Evolutionary conservation across 352 stramenopile species (phyloP).

Genomic region (Aphanomyces astaci): DNA sequence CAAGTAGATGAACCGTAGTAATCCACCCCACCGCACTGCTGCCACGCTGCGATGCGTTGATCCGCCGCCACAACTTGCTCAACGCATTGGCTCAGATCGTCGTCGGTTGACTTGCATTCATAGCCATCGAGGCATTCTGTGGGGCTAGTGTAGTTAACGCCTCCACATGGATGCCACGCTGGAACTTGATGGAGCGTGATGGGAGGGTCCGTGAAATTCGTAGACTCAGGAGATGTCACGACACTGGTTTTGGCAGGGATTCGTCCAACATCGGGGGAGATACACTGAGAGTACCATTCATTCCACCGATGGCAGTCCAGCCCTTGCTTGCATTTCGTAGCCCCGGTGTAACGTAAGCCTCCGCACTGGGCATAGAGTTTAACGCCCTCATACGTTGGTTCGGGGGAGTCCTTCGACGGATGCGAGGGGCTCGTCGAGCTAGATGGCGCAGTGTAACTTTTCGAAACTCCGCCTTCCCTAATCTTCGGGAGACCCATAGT

Average conservation of each 20-base stretch:
- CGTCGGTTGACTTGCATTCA: not conserved
- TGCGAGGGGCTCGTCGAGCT: not conserved
- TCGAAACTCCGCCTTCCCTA: not conserved
- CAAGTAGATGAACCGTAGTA: slow-evolving; percentile 10
- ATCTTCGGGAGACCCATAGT: slow-evolving; percentile 36
- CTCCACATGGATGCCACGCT: not conserved
- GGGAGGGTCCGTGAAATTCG: not conserved
- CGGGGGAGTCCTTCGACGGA: too few species aligned
- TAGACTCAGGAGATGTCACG: too few species aligned
- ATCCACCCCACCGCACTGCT: slow-evolving; percentile 12
- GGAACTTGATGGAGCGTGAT: not conserved
- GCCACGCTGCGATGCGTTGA: not conserved
- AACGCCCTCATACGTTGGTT: too few species aligned
- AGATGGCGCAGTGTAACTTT: not conserved
- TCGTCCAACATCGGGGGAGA: too few species aligned
- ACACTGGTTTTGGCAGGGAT: too few species aligned
- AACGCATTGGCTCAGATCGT: not conserved
- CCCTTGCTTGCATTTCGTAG: too few species aligned
- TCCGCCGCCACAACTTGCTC: not conserved
- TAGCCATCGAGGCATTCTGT: not conserved
- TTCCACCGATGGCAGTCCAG: too few species aligned
- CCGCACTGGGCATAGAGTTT: too few species aligned
- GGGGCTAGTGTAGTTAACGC: not conserved
- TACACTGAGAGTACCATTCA: too few species aligned
- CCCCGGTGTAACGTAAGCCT: too few species aligned